These are phyloP conservation scores for Prillingera fragicola DNA, from an alignment of 1,284 basidiomycete genomes.

Conservation along the genomic window DNA sequence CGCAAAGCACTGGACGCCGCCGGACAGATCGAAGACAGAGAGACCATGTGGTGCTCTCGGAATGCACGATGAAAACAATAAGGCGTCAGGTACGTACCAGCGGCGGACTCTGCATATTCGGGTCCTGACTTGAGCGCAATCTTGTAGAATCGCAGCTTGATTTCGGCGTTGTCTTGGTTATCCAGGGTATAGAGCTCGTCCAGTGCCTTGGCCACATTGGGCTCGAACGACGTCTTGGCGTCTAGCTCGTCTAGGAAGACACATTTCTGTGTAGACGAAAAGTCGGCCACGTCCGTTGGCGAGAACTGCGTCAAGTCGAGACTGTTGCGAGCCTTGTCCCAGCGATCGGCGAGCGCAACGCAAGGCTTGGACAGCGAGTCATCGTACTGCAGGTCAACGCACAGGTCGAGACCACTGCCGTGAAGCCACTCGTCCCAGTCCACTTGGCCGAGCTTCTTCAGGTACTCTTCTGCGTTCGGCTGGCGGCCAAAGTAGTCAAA, in stretches of 20 bases:
- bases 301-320: conserved; percentile 45
- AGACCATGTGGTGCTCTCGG: too few relatives aligned
- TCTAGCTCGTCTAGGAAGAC: conserved; percentile 53
- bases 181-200: conserved; percentile 49
- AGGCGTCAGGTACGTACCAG: conserved; percentile 41
- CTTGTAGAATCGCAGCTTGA: conserved; percentile 51
- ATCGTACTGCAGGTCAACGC: conserved; percentile 78
- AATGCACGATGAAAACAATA: too few relatives aligned
- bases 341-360: conserved; percentile 63
- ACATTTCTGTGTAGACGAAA: conserved; percentile 42
- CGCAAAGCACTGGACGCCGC: too few relatives aligned
- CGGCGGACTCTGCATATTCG: conserved; percentile 49
- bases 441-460: conserved; percentile 64
- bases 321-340: conserved; percentile 63
- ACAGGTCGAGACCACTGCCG: conserved; percentile 72
- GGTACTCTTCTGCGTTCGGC: conserved; percentile 58
- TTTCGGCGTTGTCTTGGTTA: conserved; percentile 49
- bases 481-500: conserved; percentile 63
- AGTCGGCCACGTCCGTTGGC: conserved; percentile 36
- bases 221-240: conserved; percentile 36
- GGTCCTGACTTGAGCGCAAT: conserved; percentile 50
- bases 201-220: conserved; percentile 37
- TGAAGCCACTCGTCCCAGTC: conserved; percentile 87
- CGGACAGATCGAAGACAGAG: too few relatives aligned
- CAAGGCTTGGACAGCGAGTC: conserved; percentile 63